Conservation (phyloP, 768 basidiomycete species). For the Lyophyllum semitale region DNA sequence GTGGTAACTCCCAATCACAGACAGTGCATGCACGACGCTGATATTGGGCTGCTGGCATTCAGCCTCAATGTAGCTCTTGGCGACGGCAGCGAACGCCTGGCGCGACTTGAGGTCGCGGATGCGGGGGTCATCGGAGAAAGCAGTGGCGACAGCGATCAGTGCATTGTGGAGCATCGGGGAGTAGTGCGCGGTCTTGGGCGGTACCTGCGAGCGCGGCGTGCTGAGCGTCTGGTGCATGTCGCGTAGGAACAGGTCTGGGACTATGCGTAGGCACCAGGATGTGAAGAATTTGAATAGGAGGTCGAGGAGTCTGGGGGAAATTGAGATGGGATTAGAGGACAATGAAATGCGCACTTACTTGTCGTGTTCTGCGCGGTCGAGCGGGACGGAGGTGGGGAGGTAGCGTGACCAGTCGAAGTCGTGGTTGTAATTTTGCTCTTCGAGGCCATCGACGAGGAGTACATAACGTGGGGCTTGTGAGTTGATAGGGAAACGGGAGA, state of each 20-base stretch:
- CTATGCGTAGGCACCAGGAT: conserved; percentile 50
- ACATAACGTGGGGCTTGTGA: conserved; percentile 41
- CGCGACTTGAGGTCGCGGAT: conserved; percentile 44
- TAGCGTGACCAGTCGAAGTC: conserved; percentile 54
- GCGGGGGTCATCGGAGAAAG: conserved; percentile 45
- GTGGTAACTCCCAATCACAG: conserved; percentile 45
- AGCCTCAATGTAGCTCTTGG: conserved; percentile 47
- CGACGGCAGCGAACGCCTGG: conserved; percentile 40
- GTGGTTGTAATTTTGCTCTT: conserved; percentile 41
- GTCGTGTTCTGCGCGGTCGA: conserved; percentile 47
- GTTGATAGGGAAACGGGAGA: conserved; percentile 39
- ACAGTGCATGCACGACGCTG: conserved; percentile 44
- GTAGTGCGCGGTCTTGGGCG: conserved; percentile 58
- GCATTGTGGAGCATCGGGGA: conserved; percentile 76
- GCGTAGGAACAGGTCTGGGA: conserved; percentile 49
- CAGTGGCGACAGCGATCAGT: conserved; percentile 47
- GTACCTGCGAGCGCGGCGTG: conserved; percentile 34
- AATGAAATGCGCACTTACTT: conserved; percentile 27
- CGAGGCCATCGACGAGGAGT: conserved; percentile 40
- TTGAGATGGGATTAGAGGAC: not conserved
- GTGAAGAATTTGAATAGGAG: conserved; percentile 50
- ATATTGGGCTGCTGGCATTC: conserved; percentile 49
- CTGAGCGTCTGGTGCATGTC: conserved; percentile 47
- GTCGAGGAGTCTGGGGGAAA: conserved; percentile 38
- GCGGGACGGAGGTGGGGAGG: conserved; percentile 41